phyloP scores from a whole-genome alignment of 305 asterid species.

The Petunia hybrid region DNA sequence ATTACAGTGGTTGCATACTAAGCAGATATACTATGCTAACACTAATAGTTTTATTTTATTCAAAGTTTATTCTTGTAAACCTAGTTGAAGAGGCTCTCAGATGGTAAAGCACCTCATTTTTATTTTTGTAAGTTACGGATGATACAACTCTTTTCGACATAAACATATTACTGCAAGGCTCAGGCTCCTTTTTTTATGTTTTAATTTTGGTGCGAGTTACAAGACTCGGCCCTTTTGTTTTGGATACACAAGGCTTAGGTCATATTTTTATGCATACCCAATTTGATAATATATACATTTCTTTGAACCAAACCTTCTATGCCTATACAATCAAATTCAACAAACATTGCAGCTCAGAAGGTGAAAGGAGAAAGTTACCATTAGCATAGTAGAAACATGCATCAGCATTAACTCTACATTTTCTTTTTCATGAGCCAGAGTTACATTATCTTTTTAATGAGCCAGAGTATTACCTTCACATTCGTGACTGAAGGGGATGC shows the following conservation, averaged over 20 bases:
- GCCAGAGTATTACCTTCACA: constrained; percentile 38
- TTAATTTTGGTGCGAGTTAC: background rate
- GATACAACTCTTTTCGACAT: background rate
- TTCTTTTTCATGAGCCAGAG: background rate
- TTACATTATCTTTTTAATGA: background rate
- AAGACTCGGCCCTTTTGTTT: too few species aligned
- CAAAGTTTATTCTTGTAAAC: background rate
- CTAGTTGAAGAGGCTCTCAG: constrained; percentile 18
- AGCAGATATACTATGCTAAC: background rate
- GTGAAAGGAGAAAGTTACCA: constrained; percentile 1
- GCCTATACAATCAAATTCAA: background rate
- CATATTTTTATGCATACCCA: background rate
- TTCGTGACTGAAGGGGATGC: constrained; percentile 39
- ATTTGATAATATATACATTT: background rate
- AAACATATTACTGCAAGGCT: background rate
- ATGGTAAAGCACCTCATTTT: background rate
- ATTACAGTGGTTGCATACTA: background rate
- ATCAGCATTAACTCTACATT: background rate
- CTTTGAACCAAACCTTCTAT: constrained; percentile 16
- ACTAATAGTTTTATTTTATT: background rate
- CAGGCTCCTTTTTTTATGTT: background rate
- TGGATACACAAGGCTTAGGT: background rate
- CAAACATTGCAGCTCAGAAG: background rate
- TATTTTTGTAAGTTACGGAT: background rate
- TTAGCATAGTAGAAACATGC: constrained; percentile 17